phyloP scores from a whole-genome alignment of 352 stramenopile genomes.

The Phytopythium cucurbitacearum region DNA sequence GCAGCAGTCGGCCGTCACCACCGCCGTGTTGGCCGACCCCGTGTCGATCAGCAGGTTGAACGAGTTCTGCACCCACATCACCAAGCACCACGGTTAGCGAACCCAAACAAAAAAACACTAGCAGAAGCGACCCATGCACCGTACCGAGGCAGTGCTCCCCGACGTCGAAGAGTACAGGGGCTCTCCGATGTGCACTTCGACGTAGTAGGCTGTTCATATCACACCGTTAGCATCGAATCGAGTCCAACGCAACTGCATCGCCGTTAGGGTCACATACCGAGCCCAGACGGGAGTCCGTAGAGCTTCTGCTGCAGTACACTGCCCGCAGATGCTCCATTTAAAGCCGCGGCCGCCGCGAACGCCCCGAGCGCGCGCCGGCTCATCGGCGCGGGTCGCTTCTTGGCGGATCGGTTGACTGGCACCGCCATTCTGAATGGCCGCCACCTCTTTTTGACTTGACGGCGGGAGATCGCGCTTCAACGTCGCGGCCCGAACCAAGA shows the following conservation, averaged over 20 bases:
- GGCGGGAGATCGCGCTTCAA: not conserved
- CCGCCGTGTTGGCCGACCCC: constrained; percentile 73
- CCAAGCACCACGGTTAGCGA: not conserved
- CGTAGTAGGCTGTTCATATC: constrained; percentile 37
- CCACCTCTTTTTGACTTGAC: not conserved
- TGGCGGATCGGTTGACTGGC: not conserved
- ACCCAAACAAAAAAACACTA: not conserved
- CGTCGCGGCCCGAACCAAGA: too few relatives aligned
- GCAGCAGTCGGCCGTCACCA: constrained; percentile 77
- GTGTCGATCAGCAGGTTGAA: constrained; percentile 80
- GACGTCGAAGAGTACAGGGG: constrained; percentile 32
- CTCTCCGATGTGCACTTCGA: constrained; percentile 41
- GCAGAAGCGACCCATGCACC: not conserved
- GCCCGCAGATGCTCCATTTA: not conserved
- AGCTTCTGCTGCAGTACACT: constrained; percentile 64
- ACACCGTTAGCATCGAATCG: not conserved
- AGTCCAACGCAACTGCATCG: not conserved
- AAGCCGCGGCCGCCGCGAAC: not conserved
- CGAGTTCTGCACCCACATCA: constrained; percentile 18
- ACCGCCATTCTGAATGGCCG: not conserved
- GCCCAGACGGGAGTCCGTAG: constrained; percentile 59
- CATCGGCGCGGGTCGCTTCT: constrained; percentile 3
- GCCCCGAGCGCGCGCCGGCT: not conserved
- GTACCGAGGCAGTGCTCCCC: constrained; percentile 18
- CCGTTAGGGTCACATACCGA: constrained; percentile 21